phyloP scores from a whole-genome alignment of 345 rosid genomes.

The Syzygium oleosum region DNA sequence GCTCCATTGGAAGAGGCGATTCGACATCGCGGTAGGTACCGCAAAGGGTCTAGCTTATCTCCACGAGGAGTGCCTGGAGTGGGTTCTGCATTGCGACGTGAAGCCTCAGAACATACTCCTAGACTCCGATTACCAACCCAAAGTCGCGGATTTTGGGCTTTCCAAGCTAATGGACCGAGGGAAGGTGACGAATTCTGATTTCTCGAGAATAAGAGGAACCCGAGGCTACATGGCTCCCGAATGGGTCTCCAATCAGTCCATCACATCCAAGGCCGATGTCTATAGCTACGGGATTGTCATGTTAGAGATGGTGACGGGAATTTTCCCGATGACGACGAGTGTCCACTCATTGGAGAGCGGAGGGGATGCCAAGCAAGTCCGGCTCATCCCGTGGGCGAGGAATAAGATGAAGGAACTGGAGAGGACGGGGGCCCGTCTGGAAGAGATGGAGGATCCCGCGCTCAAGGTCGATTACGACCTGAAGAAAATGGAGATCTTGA shows the following conservation, averaged over 20 bases:
- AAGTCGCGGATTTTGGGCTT: constrained; percentile 16
- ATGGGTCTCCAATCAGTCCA: constrained; percentile 9
- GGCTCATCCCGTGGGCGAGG: constrained; percentile 15
- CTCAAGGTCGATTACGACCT: too few species aligned
- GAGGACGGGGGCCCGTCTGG: too few species aligned
- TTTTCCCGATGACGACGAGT: background rate
- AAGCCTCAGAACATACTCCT: constrained; percentile 19
- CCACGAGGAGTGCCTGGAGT: too few species aligned
- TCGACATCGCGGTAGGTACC: too few species aligned
- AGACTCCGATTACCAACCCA: constrained; percentile 10
- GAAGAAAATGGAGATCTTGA: too few species aligned
- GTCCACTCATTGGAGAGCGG: background rate
- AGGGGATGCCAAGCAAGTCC: background rate
- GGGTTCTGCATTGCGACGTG: background rate
- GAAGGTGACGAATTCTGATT: background rate
- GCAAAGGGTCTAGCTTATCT: too few species aligned
- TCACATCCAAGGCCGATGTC: constrained; percentile 22
- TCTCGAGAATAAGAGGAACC: constrained; percentile 19
- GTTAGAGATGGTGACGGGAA: constrained; percentile 27
- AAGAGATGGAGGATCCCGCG: too few species aligned
- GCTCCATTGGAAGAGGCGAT: too few species aligned
- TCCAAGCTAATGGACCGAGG: constrained; percentile 12
- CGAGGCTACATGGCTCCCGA: constrained; percentile 19
- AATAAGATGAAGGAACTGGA: background rate
- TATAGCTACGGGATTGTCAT: constrained; percentile 29